Percentiles rank a stretch among this genome's conserved stretches.
phyloP scores from a whole-genome alignment of 83 land plant genomes.

The Thuja plicata region DNA sequence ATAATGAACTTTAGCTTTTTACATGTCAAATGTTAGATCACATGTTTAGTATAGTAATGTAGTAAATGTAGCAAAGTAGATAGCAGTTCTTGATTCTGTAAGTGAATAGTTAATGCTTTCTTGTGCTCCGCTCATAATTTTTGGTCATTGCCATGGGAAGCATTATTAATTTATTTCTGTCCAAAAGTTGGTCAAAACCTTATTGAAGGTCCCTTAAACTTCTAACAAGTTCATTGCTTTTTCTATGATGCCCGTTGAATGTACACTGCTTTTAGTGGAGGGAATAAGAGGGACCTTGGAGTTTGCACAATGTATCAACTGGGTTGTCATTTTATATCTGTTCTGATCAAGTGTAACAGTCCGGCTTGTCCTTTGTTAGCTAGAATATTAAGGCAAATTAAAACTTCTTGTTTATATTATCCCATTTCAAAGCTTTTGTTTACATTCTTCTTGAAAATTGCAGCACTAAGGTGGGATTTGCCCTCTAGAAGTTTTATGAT shows the following conservation, averaged over 20 bases:
- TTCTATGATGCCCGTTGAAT: not conserved
- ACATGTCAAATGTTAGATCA: not conserved
- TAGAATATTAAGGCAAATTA: not conserved
- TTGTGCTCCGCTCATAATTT: not conserved
- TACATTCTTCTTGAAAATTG: not conserved
- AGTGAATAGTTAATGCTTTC: not conserved
- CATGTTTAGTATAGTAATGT: not conserved
- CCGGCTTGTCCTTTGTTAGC: not conserved
- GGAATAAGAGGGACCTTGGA: no score
- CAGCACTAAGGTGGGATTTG: not conserved
- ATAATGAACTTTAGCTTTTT: not conserved
- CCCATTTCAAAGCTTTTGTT: no score
- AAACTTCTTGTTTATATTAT: not conserved
- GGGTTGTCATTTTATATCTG: not conserved
- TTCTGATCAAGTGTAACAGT: not conserved
- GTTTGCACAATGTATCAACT: not conserved
- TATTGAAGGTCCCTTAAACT: not conserved
- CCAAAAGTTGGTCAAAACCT: not conserved
- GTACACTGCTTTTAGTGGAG: not conserved
- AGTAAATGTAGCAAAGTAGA: not conserved
- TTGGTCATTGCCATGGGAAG: not conserved
- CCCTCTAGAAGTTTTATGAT: not conserved
- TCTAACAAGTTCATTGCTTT: not conserved
- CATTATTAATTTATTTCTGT: not conserved
- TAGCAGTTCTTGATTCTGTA: not conserved